phyloP scores from a whole-genome alignment of 441 rosid species.

The Populus tomentosa region DNA sequence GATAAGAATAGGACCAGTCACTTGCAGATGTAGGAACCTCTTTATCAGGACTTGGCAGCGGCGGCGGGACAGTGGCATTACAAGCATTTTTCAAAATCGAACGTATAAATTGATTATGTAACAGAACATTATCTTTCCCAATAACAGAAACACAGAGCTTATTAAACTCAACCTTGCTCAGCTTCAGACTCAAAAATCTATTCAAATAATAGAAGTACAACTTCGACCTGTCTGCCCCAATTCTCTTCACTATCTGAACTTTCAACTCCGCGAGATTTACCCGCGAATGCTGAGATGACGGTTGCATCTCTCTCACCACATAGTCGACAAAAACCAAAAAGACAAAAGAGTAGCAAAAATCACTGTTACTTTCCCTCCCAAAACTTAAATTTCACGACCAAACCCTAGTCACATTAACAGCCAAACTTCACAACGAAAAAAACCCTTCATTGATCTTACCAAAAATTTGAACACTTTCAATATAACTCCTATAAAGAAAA shows the following conservation, averaged over 20 bases:
- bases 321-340: slow-evolving; percentile 10
- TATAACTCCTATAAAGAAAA: neutral
- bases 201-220: slow-evolving; percentile 58
- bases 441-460: neutral
- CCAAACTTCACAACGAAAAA: neutral
- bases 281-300: slow-evolving; percentile 52
- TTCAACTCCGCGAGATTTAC: slow-evolving; percentile 65
- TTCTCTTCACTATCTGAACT: slow-evolving; percentile 56
- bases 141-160: slow-evolving; percentile 54
- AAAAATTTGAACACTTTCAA: neutral
- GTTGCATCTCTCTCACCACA: slow-evolving; percentile 55
- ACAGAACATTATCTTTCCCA: slow-evolving; percentile 70
- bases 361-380: slow-evolving; percentile 10
- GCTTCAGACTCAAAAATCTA: slow-evolving; percentile 59
- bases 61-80: slow-evolving; percentile 50
- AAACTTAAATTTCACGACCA: neutral
- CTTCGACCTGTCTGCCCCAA: slow-evolving; percentile 66
- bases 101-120: slow-evolving; percentile 67
- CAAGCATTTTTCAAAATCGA: slow-evolving; percentile 66
- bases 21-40: slow-evolving; percentile 31
- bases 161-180: slow-evolving; percentile 64
- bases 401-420: neutral
- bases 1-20: slow-evolving; percentile 31
- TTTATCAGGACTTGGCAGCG: slow-evolving; percentile 26
- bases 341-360: slow-evolving; percentile 4